phyloP scores from a whole-genome alignment of 2,329 filamentous ascomycete genomes.

The Cadophora sp. region DNA sequence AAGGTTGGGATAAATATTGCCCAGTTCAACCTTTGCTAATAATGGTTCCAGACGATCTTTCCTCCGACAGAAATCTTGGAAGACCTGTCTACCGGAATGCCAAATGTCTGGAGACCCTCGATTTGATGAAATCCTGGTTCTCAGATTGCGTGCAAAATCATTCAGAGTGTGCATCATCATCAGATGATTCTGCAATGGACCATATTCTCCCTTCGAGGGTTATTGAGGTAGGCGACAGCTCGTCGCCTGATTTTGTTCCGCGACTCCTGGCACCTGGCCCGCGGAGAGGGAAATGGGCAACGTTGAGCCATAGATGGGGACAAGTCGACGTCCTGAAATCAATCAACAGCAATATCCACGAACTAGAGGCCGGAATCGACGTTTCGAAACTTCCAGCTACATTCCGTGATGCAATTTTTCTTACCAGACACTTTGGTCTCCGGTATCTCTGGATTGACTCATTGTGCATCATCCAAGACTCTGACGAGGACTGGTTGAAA shows the following conservation, averaged over 20 bases:
- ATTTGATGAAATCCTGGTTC: conserved; percentile 1
- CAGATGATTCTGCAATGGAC: not conserved
- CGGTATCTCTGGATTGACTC: conserved; percentile 42
- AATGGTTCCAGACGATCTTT: not conserved
- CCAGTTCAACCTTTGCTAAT: not conserved
- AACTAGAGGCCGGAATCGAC: conserved; percentile 2
- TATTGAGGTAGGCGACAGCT: conserved; percentile 10
- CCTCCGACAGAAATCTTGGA: not conserved
- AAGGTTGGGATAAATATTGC: not conserved
- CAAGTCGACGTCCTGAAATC: not conserved
- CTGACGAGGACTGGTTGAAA: conserved; percentile 27
- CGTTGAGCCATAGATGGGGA: conserved; percentile 25
- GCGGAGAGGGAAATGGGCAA: conserved; percentile 8
- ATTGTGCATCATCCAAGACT: conserved; percentile 42
- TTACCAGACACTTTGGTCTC: conserved; percentile 28
- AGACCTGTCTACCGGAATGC: not conserved
- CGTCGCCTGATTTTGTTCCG: not conserved
- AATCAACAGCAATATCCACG: not conserved
- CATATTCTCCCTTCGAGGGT: conserved; percentile 4
- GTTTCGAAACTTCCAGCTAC: conserved; percentile 10
- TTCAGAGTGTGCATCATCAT: conserved; percentile 9
- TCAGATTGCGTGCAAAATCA: conserved; percentile 7
- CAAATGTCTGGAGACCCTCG: not conserved
- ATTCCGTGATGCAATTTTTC: conserved; percentile 28
- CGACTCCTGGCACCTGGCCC: not conserved